Percentiles rank a stretch among this genome's conserved stretches.
These are phyloP conservation scores for Zancudomyces culisetae DNA, from an alignment of 371 early-diverging fungal species.

Conservation along the genomic window DNA sequence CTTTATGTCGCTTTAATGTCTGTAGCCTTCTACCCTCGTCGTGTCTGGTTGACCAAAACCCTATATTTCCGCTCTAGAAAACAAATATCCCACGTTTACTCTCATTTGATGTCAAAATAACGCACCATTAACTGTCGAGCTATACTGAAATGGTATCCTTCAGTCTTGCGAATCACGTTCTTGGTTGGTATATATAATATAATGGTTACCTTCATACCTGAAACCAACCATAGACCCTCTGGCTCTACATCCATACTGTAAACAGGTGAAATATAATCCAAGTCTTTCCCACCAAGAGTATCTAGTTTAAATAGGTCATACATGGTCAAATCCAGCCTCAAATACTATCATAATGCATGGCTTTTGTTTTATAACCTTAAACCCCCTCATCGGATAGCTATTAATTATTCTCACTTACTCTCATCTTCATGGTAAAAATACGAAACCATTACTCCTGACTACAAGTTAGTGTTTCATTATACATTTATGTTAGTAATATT, in stretches of 20 bases:
- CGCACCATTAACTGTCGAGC: not conserved
- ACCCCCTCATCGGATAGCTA: too few relatives aligned
- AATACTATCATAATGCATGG: too few relatives aligned
- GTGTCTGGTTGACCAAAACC: constrained; percentile 71
- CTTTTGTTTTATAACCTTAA: too few relatives aligned
- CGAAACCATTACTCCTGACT: constrained; percentile 53
- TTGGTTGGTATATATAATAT: not conserved
- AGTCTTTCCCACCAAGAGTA: constrained; percentile 9
- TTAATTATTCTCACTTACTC: constrained; percentile 9
- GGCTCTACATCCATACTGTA: constrained; percentile 82
- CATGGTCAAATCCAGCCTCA: too few relatives aligned
- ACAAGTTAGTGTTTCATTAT: constrained; percentile 24
- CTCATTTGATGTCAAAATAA: not conserved
- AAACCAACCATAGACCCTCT: constrained; percentile 64
- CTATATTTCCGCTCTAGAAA: constrained; percentile 55
- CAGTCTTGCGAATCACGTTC: too few relatives aligned
- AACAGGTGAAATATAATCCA: constrained; percentile 55
- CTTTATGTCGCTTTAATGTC: constrained; percentile 56
- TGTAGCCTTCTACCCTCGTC: constrained; percentile 77
- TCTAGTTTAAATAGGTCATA: too few relatives aligned
- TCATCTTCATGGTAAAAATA: constrained; percentile 84
- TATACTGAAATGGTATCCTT: too few relatives aligned
- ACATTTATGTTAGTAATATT: not conserved
- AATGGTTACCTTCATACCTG: constrained; percentile 41
- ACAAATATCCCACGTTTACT: not conserved